Evolutionary conservation across 2,329 filamentous ascomycete species (phyloP).

Genomic region (Beauveria sp.): DNA sequence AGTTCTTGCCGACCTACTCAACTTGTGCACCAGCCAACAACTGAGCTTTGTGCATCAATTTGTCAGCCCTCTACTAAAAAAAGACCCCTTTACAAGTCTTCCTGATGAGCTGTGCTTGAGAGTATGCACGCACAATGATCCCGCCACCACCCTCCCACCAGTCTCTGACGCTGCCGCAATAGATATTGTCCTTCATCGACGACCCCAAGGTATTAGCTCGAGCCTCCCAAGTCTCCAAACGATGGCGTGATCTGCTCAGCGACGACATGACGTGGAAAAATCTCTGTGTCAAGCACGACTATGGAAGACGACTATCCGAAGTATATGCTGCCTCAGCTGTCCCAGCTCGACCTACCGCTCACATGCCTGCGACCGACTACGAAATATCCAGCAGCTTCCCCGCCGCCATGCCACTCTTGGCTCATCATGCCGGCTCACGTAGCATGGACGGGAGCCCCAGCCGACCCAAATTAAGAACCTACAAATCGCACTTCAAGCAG

Average conservation of each 20-base stretch:
- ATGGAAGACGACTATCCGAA: slow-evolving; percentile 54
- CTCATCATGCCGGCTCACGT: slow-evolving; percentile 34
- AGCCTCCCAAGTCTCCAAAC: slow-evolving; percentile 89
- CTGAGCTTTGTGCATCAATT: slow-evolving; percentile 95
- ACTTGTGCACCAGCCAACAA: slow-evolving; percentile 90
- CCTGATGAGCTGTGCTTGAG: slow-evolving; percentile 89
- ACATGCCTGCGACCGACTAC: slow-evolving; percentile 25
- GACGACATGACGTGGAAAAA: slow-evolving; percentile 99
- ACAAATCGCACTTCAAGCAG: slow-evolving; percentile 97
- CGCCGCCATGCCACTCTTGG: slow-evolving; percentile 31
- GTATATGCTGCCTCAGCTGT: slow-evolving; percentile 29
- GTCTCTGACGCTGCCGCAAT: slow-evolving; percentile 9
- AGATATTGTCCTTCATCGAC: slow-evolving; percentile 95
- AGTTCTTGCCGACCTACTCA: slow-evolving; percentile 79
- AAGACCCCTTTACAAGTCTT: slow-evolving; percentile 87
- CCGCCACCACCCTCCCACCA: neutral
- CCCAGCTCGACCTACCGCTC: slow-evolving; percentile 24
- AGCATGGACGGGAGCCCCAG: slow-evolving; percentile 46
- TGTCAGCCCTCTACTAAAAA: slow-evolving; percentile 87
- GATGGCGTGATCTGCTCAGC: slow-evolving; percentile 87
- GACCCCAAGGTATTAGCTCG: slow-evolving; percentile 90
- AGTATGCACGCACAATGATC: slow-evolving; percentile 44
- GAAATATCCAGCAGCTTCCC: slow-evolving; percentile 38
- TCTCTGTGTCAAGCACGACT: slow-evolving; percentile 92
- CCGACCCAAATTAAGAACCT: slow-evolving; percentile 66